Conservation (phyloP, 2,329 filamentous ascomycete species). For the Proliferodiscus dingleyae region DNA sequence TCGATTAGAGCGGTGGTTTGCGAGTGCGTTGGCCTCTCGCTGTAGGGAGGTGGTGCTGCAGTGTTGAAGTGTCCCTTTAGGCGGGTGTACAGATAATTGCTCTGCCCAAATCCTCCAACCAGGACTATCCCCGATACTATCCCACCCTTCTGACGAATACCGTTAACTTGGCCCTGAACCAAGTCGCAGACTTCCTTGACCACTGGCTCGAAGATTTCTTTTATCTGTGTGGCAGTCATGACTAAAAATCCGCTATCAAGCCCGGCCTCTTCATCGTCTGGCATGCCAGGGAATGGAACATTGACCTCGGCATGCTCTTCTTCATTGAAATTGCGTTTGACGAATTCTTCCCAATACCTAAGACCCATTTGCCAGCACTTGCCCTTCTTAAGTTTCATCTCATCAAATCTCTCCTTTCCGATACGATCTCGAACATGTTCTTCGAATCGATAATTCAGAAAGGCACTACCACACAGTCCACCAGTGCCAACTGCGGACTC, state of each 20-base stretch:
- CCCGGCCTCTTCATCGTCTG: constrained; percentile 70
- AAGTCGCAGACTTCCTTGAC: constrained; percentile 65
- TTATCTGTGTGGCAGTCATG: constrained; percentile 64
- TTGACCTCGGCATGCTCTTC: constrained; percentile 74
- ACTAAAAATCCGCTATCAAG: constrained; percentile 73
- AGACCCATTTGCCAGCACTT: constrained; percentile 79
- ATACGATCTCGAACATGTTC: constrained; percentile 67
- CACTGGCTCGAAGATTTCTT: constrained; percentile 71
- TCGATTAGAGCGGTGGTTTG: constrained; percentile 43
- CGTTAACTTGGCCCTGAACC: constrained; percentile 62
- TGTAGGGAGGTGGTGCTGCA: constrained; percentile 50
- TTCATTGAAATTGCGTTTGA: constrained; percentile 78
- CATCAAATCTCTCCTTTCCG: constrained; percentile 61
- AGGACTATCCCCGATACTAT: constrained; percentile 71
- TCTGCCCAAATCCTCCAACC: constrained; percentile 78
- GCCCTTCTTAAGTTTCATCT: constrained; percentile 72
- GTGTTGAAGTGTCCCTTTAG: constrained; percentile 64
- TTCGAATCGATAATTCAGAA: constrained; percentile 76
- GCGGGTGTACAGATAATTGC: constrained; percentile 67
- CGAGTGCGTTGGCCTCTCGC: constrained; percentile 64
- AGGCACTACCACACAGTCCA: constrained; percentile 71
- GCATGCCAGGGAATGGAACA: constrained; percentile 70
- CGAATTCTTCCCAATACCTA: constrained; percentile 77
- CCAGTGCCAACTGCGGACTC: constrained; percentile 78
- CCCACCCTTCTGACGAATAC: constrained; percentile 55